A percentile compares a stretch with the other conserved stretches of the same genome.
Conservation (phyloP, 257 asterid species). For the Jacaranda copaia region DNA sequence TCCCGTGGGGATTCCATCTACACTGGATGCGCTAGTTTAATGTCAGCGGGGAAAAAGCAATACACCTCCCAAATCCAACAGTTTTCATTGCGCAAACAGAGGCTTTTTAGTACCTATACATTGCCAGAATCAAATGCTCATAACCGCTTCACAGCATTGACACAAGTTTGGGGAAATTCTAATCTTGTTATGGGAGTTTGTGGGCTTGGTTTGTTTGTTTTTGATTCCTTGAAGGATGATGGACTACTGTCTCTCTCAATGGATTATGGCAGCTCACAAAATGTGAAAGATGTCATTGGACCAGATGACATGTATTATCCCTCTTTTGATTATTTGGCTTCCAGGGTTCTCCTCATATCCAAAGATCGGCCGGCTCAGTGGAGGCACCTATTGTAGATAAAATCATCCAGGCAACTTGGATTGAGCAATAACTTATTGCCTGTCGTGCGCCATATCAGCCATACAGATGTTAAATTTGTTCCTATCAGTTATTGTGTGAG, state of each 20-base stretch:
- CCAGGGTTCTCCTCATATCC: conserved; percentile 78
- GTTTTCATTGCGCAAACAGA: conserved; percentile 74
- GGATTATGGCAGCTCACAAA: conserved; percentile 39
- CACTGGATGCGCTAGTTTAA: conserved; percentile 76
- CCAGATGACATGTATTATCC: conserved; percentile 80
- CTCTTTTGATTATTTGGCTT: conserved; percentile 75
- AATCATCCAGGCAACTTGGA: background rate
- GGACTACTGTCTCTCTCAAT: conserved; percentile 36
- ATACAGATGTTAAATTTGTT: background rate
- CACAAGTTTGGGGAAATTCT: conserved; percentile 96
- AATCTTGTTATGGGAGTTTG: conserved; percentile 81
- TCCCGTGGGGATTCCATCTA: conserved; percentile 77
- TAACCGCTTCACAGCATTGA: conserved; percentile 54
- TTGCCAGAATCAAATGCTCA: conserved; percentile 83
- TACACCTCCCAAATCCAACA: conserved; percentile 73
- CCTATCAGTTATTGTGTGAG: conserved; percentile 8
- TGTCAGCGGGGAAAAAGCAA: conserved; percentile 58
- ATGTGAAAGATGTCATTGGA: conserved; percentile 65
- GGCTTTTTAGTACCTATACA: conserved; percentile 56
- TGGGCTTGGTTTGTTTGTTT: conserved; percentile 77
- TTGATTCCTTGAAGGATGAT: conserved; percentile 67
- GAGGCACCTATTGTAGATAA: conserved; percentile 61
- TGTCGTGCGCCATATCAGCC: background rate
- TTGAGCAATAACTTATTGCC: conserved; percentile 40
- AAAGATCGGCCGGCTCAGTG: conserved; percentile 90